Evolutionary conservation across 495 filamentous ascomycete genomes (phyloP).

Genomic region (Penicillium antarcticum): DNA sequence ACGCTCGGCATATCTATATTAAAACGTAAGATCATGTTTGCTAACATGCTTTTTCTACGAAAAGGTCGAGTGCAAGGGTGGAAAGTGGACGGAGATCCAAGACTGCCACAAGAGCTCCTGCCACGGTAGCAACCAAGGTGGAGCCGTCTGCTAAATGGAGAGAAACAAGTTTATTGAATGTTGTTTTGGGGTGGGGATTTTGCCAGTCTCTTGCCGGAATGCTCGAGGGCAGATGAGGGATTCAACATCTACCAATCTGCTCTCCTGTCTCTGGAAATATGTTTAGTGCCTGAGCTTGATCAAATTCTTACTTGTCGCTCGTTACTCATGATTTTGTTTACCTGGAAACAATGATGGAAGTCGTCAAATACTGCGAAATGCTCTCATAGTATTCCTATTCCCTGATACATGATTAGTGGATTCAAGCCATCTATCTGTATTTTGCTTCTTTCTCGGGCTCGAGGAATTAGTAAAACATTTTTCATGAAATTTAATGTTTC

Average conservation of each 20-base stretch:
- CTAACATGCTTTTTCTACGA: constrained; percentile 6
- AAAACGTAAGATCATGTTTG: not conserved
- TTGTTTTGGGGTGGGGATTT: not conserved
- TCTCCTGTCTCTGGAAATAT: not conserved
- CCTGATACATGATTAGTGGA: too few species aligned
- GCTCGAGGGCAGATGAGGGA: not conserved
- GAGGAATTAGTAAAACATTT: constrained; percentile 7
- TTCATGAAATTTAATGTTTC: not conserved
- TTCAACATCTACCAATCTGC: constrained; percentile 1
- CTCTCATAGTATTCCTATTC: too few species aligned
- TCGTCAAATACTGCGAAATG: too few species aligned
- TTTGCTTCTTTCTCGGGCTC: too few species aligned
- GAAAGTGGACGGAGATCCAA: constrained; percentile 10
- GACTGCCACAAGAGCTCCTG: constrained; percentile 6
- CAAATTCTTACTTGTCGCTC: too few species aligned
- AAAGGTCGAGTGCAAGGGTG: constrained; percentile 10
- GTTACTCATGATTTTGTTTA: too few species aligned
- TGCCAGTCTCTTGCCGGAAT: not conserved
- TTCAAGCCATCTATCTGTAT: too few species aligned
- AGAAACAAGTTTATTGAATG: not conserved
- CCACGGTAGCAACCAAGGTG: constrained; percentile 9
- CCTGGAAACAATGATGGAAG: too few species aligned
- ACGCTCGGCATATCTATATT: not conserved
- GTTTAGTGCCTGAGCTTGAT: too few species aligned
- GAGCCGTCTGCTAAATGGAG: constrained; percentile 6